Evolutionary conservation across 2,329 filamentous ascomycete species (phyloP).

Genomic region (Aspergillus sp.): DNA sequence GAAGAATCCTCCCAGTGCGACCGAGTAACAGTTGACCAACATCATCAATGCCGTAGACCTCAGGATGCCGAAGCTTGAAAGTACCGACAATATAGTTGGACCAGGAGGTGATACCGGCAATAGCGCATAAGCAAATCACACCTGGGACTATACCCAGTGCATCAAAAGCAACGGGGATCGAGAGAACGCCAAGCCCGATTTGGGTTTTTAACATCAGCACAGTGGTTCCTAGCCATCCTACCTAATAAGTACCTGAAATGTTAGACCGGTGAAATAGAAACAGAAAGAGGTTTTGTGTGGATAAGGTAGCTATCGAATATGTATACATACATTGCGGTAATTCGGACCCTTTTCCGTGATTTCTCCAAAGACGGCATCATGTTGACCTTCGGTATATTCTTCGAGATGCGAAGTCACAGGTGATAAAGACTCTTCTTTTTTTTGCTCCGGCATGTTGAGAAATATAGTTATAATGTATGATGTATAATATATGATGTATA

Average conservation of each 20-base stretch:
- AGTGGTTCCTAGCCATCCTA: slow-evolving; percentile 39
- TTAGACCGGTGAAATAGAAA: neutral
- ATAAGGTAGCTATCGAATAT: too few relatives aligned
- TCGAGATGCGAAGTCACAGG: too few relatives aligned
- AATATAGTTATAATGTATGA: too few relatives aligned
- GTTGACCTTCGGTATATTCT: too few relatives aligned
- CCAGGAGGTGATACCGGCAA: slow-evolving; percentile 44
- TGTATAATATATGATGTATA: too few relatives aligned
- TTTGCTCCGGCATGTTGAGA: too few relatives aligned
- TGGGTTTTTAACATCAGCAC: slow-evolving; percentile 43
- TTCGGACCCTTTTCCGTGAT: slow-evolving; percentile 24
- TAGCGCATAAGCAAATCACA: slow-evolving; percentile 36
- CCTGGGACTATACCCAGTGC: slow-evolving; percentile 45
- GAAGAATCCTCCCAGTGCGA: slow-evolving; percentile 36
- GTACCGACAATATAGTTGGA: slow-evolving; percentile 41
- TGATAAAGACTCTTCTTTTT: too few relatives aligned
- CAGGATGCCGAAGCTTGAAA: slow-evolving; percentile 50
- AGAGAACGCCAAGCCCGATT: slow-evolving; percentile 43
- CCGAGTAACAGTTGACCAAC: slow-evolving; percentile 52
- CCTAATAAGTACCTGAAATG: slow-evolving; percentile 12
- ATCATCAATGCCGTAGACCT: slow-evolving; percentile 55
- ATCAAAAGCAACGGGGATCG: slow-evolving; percentile 43
- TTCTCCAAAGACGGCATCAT: slow-evolving; percentile 30
- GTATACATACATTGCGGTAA: slow-evolving; percentile 19
- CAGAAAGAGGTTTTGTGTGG: neutral